Percentiles rank a stretch among this genome's conserved stretches.
Evolutionary conservation across 805 yeast species (phyloP).

Genomic region (Wickerhamomyces mucosus): DNA sequence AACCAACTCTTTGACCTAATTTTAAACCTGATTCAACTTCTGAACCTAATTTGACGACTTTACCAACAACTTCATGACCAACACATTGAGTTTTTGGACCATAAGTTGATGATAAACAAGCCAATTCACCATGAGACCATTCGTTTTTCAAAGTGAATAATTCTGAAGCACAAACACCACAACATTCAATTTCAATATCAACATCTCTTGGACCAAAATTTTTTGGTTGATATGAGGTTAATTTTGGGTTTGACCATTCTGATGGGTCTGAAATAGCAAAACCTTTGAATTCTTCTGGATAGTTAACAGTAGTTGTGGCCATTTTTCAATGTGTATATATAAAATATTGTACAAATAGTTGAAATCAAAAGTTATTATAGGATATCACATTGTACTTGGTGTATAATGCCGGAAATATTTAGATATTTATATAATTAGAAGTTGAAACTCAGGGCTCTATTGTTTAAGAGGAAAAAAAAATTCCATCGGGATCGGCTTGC

Average conservation of each 20-base stretch:
- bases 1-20: slow-evolving; percentile 72
- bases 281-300: slow-evolving; percentile 54
- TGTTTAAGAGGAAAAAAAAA: no score
- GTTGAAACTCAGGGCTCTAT: no score
- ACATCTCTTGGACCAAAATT: slow-evolving; percentile 34
- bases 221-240: slow-evolving; percentile 41
- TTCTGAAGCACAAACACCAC: slow-evolving; percentile 66
- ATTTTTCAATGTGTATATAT: no score
- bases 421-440: no score
- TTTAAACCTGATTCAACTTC: slow-evolving; percentile 36
- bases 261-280: slow-evolving; percentile 41
- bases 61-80: slow-evolving; percentile 66
- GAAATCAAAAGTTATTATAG: no score
- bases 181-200: slow-evolving; percentile 47
- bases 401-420: no score
- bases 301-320: slow-evolving; percentile 21
- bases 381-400: no score
- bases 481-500: no score
- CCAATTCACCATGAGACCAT: slow-evolving; percentile 31
- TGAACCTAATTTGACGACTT: slow-evolving; percentile 49
- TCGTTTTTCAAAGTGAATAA: slow-evolving; percentile 40
- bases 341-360: no score
- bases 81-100: slow-evolving; percentile 37
- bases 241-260: slow-evolving; percentile 49
- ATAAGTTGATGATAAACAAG: slow-evolving; percentile 15